Percentiles rank a stretch among this genome's conserved stretches.
Evolutionary conservation across 1,284 basidiomycete genomes (phyloP).

Genomic region (Vanrija sp.): DNA sequence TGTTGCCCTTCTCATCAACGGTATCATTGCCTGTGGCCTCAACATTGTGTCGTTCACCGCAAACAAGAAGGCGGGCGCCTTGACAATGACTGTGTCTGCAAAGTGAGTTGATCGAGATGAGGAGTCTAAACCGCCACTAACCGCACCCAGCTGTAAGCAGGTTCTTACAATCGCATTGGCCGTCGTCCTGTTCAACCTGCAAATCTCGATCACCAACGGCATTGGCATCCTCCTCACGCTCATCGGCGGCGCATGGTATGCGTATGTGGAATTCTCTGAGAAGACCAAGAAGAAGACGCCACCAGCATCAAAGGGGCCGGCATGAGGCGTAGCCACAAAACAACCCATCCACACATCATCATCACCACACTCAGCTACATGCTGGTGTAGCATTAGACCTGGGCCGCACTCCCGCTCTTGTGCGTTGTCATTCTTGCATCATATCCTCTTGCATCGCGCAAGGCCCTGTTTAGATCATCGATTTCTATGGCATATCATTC

Average conservation of each 20-base stretch:
- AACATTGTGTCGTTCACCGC: constrained; percentile 90
- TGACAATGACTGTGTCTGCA: constrained; percentile 48
- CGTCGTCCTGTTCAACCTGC: constrained; percentile 73
- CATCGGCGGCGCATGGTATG: constrained; percentile 75
- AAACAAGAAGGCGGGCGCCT: constrained; percentile 74
- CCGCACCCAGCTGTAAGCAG: constrained; percentile 64
- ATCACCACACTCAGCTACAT: not conserved
- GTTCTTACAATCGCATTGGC: constrained; percentile 85
- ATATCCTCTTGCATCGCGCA: not conserved
- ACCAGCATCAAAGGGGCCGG: too few species aligned
- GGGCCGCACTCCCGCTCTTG: too few species aligned
- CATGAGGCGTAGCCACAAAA: not conserved
- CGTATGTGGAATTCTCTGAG: constrained; percentile 65
- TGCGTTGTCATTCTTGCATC: not conserved
- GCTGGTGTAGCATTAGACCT: too few species aligned
- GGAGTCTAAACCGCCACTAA: not conserved
- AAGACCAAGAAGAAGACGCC: constrained; percentile 45
- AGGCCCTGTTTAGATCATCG: too few species aligned
- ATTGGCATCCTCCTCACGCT: constrained; percentile 77
- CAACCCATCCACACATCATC: not conserved
- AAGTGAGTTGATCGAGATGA: constrained; percentile 32
- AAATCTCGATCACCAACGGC: constrained; percentile 70
- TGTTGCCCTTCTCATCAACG: constrained; percentile 66
- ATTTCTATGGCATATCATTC: too few species aligned
- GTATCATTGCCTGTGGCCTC: constrained; percentile 77